Base-by-base conservation (phyloP, 129 eudicot genomes). In the Saussurea involucrata region DNA sequence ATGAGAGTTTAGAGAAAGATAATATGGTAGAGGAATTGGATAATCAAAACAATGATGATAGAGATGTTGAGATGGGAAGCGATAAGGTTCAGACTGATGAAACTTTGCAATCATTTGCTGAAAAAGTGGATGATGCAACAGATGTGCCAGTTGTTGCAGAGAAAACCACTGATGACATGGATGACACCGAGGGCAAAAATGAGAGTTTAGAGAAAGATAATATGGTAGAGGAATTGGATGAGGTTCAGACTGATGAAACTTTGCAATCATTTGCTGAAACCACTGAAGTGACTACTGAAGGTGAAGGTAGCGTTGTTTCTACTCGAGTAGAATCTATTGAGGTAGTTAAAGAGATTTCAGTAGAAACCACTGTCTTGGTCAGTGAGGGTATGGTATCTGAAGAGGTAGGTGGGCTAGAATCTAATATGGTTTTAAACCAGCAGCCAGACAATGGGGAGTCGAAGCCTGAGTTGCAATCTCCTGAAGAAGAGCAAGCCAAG, bases 371-470 rank as follows among this genome's bases (percentile, higher is more conserved):
- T 80, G 88, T 76, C 10, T 32, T 61, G 58, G 81, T 74, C 12
- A 58, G 83, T 61, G 88, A 82, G 77, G 76, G 63, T 66, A 57
- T 67, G 24, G 86, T 12, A 18, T 18, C 81, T 63, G 84, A 85
- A 29, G 74, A 68, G 33, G 12, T 72, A 10, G 74, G 67, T 49
- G 85, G 20, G 46, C 61, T 76, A 33, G 80, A 68, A 4, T 64
- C 77, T 10, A 66, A 69, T 28, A 71, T 29, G 49, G 66, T 72
- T 36, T 70, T 79, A 20, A 67, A 82, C 40, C 63, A 21, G 28
- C 85, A 80, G 86, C 81, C 75, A 66, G 79, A 55, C 28, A 73
- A 74, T 28, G 81, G 74, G 53, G 92, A 86, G 66, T 72, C 65
- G 32, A 81, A 74, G 78, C 79, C 76, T 49, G 71, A 73, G 18